Conservation (phyloP, 306 rosid species). For the Sophora flavescens region DNA sequence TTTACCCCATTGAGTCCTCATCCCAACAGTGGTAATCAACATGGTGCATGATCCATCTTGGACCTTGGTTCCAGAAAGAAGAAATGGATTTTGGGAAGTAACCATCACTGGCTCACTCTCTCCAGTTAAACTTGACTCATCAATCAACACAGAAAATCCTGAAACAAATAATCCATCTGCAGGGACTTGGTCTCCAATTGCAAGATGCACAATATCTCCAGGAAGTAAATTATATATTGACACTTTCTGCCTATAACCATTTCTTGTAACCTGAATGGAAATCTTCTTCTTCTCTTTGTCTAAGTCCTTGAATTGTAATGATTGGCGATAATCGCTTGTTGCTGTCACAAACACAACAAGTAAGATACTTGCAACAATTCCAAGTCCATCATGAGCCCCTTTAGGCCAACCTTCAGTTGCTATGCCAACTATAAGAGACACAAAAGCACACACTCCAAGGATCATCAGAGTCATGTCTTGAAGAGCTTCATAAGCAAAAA, state of each 20-base stretch:
- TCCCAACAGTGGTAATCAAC: conserved; percentile 92
- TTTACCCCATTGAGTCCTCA: conserved; percentile 99
- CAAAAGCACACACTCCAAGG: conserved; percentile 84
- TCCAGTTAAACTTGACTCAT: conserved; percentile 95
- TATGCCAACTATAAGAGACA: conserved; percentile 80
- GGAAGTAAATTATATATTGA: conserved; percentile 86
- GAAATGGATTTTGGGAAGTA: conserved; percentile 73
- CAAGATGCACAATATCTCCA: conserved; percentile 89
- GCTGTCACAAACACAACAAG: conserved; percentile 93
- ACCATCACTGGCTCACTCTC: conserved; percentile 95
- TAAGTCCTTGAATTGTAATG: conserved; percentile 90
- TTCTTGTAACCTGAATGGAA: conserved; percentile 86
- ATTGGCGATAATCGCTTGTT: conserved; percentile 89
- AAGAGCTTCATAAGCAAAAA: conserved; percentile 90
- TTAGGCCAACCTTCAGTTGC: conserved; percentile 90
- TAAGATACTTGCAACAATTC: conserved; percentile 90
- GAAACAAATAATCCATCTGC: conserved; percentile 87
- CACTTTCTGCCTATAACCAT: conserved; percentile 88
- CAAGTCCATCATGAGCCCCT: conserved; percentile 98
- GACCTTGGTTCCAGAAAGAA: conserved; percentile 93
- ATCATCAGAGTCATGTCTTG: conserved; percentile 97
- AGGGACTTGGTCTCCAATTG: conserved; percentile 95
- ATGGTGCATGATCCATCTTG: conserved; percentile 96
- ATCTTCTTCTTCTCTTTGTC: conserved; percentile 97
- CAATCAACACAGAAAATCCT: conserved; percentile 84